A percentile compares a stretch with the other conserved stretches of the same genome.
Conservation (phyloP, 768 basidiomycete genomes). For the Mycena galopus region DNA sequence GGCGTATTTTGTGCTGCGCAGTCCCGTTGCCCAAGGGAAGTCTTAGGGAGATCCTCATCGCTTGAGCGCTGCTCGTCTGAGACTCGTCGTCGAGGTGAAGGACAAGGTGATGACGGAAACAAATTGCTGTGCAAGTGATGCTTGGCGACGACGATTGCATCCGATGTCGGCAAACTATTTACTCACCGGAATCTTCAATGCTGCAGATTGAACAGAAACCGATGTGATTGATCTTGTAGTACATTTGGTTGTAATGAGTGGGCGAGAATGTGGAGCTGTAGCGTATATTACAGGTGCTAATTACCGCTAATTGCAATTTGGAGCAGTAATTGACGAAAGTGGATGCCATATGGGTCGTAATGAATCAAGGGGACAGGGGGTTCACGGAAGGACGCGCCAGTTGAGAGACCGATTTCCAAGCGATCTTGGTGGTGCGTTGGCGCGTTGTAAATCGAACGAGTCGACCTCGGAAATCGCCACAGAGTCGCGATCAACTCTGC, state of each 20-base stretch:
- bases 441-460: not conserved
- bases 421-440: not conserved
- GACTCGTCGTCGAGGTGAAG: not conserved
- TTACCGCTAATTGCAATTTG: too few species aligned
- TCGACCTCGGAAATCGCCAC: not conserved
- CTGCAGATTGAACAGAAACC: not conserved
- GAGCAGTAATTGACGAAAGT: not conserved
- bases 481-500: constrained; percentile 16
- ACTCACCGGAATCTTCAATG: not conserved
- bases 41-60: not conserved
- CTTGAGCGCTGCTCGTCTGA: not conserved
- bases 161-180: not conserved
- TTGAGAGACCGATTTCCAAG: not conserved
- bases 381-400: constrained; percentile 17
- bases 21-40: not conserved
- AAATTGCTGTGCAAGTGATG: not conserved
- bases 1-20: not conserved
- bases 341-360: not conserved
- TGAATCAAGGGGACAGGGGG: not conserved
- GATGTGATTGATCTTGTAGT: constrained; percentile 6
- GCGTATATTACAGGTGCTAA: not conserved
- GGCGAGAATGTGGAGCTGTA: too few species aligned
- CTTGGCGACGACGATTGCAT: not conserved
- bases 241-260: not conserved
- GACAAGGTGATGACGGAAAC: not conserved